phyloP scores from a whole-genome alignment of 176 grass and related monocot species.

The Triticum monococcum region DNA sequence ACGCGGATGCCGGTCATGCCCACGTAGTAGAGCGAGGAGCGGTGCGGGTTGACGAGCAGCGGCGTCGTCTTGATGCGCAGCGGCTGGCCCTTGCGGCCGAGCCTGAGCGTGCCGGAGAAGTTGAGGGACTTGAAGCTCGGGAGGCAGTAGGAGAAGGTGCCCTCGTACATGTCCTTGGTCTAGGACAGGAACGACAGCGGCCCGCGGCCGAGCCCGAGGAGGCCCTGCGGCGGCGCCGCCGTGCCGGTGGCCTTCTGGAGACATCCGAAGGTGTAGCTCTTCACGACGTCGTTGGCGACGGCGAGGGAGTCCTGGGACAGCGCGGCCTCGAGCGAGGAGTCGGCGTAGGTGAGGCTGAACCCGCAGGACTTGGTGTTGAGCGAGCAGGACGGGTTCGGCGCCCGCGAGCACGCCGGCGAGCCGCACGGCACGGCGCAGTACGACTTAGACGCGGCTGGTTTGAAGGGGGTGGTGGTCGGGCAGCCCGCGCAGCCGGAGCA shows the following conservation, averaged over 20 bases:
- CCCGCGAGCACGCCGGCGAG: conserved; percentile 49
- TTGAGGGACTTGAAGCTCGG: conserved; percentile 80
- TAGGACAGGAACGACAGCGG: conserved; percentile 79
- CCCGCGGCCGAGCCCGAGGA: conserved; percentile 80
- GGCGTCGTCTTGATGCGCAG: conserved; percentile 73
- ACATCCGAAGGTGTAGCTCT: conserved; percentile 79
- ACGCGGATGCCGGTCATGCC: conserved; percentile 84
- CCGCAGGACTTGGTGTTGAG: conserved; percentile 35
- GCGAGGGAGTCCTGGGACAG: conserved; percentile 67
- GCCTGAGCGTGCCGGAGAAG: conserved; percentile 85
- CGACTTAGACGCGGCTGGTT: conserved; percentile 35
- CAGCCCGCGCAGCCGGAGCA: conserved; percentile 63
- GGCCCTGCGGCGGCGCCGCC: conserved; percentile 70
- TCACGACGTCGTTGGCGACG: conserved; percentile 62
- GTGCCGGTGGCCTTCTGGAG: conserved; percentile 65
- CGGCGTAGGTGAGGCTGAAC: conserved; percentile 68
- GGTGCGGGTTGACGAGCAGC: conserved; percentile 62
- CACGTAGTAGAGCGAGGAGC: conserved; percentile 92
- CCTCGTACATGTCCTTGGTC: conserved; percentile 61
- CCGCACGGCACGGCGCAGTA: conserved; percentile 55
- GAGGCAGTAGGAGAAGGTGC: conserved; percentile 88
- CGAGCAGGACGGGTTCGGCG: conserved; percentile 56
- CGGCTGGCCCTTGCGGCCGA: conserved; percentile 70
- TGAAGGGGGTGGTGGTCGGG: conserved; percentile 47
- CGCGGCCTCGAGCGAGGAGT: conserved; percentile 56